These are phyloP conservation scores for Chrysoporthe puriensis DNA, from an alignment of 2,329 filamentous ascomycete genomes.

Conservation along the genomic window DNA sequence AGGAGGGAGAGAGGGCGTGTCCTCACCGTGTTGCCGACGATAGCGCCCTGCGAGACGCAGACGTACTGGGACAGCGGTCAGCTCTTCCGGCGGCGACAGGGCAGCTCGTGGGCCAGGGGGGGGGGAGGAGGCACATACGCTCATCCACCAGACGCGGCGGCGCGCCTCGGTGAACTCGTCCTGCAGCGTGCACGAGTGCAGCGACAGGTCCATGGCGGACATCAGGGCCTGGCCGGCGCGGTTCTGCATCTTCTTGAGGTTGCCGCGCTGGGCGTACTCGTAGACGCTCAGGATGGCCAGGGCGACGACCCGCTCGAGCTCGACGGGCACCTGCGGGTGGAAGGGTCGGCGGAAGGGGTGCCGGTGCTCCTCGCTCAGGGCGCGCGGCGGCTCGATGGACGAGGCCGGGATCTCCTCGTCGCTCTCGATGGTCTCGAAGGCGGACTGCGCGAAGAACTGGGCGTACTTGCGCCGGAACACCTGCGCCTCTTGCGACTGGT, in stretches of 20 bases:
- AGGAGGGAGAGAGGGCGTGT: background rate
- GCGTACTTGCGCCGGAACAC: slow-evolving; percentile 51
- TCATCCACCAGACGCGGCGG: slow-evolving; percentile 58
- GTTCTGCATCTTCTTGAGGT: slow-evolving; percentile 55
- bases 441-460: slow-evolving; percentile 51
- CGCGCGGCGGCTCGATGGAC: slow-evolving; percentile 47
- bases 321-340: slow-evolving; percentile 47
- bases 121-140: slow-evolving; percentile 36
- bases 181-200: slow-evolving; percentile 46
- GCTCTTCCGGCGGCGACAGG: too few species aligned
- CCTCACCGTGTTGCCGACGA: slow-evolving; percentile 53
- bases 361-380: slow-evolving; percentile 43
- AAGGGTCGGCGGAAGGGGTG: slow-evolving; percentile 44
- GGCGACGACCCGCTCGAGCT: slow-evolving; percentile 53
- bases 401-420: slow-evolving; percentile 53
- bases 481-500: slow-evolving; percentile 44
- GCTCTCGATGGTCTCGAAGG: slow-evolving; percentile 52
- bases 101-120: too few species aligned
- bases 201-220: slow-evolving; percentile 47
- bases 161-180: slow-evolving; percentile 49
- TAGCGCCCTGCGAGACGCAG: slow-evolving; percentile 53
- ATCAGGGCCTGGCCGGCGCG: slow-evolving; percentile 52
- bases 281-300: slow-evolving; percentile 54
- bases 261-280: slow-evolving; percentile 57
- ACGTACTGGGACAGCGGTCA: slow-evolving; percentile 43